These are phyloP conservation scores for Globisporangium cystogenes DNA, from an alignment of 352 stramenopile species.

Conservation along the genomic window DNA sequence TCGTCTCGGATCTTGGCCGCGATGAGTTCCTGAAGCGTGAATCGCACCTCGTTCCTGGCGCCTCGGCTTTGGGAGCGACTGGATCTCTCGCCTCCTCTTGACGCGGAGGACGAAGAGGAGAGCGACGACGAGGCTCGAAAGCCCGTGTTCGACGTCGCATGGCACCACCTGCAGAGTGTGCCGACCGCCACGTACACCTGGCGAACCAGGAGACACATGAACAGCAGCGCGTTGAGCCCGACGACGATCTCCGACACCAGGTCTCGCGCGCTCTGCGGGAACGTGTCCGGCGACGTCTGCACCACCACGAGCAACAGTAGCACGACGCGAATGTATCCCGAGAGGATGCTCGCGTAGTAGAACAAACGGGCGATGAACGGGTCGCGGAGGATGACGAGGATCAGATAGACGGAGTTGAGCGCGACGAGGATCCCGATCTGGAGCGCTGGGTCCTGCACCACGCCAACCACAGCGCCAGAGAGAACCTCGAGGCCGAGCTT, in stretches of 20 bases:
- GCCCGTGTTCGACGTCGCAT: background rate
- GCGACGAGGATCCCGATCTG: conserved; percentile 37
- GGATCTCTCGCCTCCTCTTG: too few relatives aligned
- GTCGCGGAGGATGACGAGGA: conserved; percentile 27
- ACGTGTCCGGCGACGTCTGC: conserved; percentile 22
- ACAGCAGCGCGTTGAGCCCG: conserved; percentile 28
- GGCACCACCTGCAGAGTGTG: conserved; percentile 15
- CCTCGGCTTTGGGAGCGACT: background rate
- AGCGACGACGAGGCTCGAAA: background rate
- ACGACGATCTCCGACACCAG: conserved; percentile 37
- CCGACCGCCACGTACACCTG: conserved; percentile 26
- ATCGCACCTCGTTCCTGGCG: background rate
- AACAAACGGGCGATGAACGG: conserved; percentile 38
- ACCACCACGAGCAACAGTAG: conserved; percentile 39
- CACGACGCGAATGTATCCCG: conserved; percentile 36
- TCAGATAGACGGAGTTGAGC: conserved; percentile 34
- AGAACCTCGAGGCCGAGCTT: conserved; percentile 39
- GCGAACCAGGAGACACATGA: conserved; percentile 34
- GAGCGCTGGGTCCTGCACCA: conserved; percentile 22
- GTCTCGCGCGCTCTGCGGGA: conserved; percentile 36
- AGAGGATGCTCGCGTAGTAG: conserved; percentile 28
- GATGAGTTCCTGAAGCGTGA: conserved; percentile 13
- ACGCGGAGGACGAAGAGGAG: background rate
- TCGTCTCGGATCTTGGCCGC: conserved; percentile 15
- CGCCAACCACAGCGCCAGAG: conserved; percentile 31